phyloP scores from a whole-genome alignment of 2,329 filamentous ascomycete genomes.

The Arachnopeziza araneosa region DNA sequence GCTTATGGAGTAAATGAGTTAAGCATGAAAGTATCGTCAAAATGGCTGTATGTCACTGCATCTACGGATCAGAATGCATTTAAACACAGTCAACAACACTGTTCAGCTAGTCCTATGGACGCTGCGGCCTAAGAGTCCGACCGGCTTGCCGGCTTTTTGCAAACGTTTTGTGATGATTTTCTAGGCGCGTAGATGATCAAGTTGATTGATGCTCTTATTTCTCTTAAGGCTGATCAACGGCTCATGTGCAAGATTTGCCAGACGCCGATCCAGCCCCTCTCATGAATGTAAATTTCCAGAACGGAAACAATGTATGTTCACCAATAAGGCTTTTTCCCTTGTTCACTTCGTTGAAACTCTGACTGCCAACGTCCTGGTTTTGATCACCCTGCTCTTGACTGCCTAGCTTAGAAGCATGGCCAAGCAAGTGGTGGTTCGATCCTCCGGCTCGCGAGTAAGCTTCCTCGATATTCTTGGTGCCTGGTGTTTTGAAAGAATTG shows the following conservation, averaged over 20 bases:
- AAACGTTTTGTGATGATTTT: slow-evolving; percentile 8
- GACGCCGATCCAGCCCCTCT: neutral
- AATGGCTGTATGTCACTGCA: slow-evolving; percentile 28
- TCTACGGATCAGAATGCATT: slow-evolving; percentile 33
- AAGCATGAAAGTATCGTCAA: slow-evolving; percentile 16
- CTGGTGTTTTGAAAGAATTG: neutral
- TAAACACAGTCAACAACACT: slow-evolving; percentile 41
- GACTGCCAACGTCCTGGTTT: slow-evolving; percentile 16
- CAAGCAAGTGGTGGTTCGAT: slow-evolving; percentile 18
- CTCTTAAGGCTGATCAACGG: too few species aligned
- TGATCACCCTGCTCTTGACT: slow-evolving; percentile 10
- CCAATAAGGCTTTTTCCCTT: neutral
- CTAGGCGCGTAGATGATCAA: neutral
- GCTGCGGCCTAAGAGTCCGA: slow-evolving; percentile 70
- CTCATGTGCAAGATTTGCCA: neutral
- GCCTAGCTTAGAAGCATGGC: slow-evolving; percentile 16
- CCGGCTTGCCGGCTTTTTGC: slow-evolving; percentile 61
- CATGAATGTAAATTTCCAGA: too few species aligned
- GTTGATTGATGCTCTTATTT: neutral
- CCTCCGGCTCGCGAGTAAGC: slow-evolving; percentile 22
- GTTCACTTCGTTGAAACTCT: slow-evolving; percentile 9
- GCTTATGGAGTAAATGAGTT: slow-evolving; percentile 24
- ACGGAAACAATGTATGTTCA: too few species aligned
- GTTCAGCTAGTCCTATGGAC: slow-evolving; percentile 48
- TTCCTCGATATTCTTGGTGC: slow-evolving; percentile 17